phyloP scores from a whole-genome alignment of 768 basidiomycete species.

The Termitomyces titanicus region DNA sequence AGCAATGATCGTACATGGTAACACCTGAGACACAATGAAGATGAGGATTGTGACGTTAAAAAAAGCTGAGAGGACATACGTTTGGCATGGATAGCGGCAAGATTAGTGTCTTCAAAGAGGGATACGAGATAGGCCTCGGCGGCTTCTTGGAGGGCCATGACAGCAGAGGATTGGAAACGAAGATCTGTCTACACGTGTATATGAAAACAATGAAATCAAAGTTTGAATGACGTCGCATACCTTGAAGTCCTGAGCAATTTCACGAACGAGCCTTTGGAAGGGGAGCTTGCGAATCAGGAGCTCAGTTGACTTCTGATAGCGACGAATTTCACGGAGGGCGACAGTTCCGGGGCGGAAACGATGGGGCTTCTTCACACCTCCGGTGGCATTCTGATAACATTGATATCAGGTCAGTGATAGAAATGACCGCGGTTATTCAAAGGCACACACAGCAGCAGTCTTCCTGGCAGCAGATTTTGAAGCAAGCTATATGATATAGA shows the following conservation, averaged over 20 bases:
- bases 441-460: constrained; percentile 6
- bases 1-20: constrained; percentile 14
- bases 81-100: constrained; percentile 21
- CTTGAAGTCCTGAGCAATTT: constrained; percentile 73
- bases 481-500: constrained; percentile 10
- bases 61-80: constrained; percentile 5
- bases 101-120: constrained; percentile 18
- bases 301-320: constrained; percentile 84
- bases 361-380: constrained; percentile 35
- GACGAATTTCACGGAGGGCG: constrained; percentile 79
- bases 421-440: background rate
- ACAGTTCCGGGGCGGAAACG: constrained; percentile 79
- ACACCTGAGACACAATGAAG: constrained; percentile 13
- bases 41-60: background rate
- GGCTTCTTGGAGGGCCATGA: constrained; percentile 20
- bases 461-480: constrained; percentile 16
- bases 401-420: background rate
- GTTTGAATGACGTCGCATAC: constrained; percentile 25
- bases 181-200: constrained; percentile 16
- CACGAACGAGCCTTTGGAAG: constrained; percentile 78
- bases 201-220: background rate
- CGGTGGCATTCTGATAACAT: constrained; percentile 7
- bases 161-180: constrained; percentile 20
- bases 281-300: constrained; percentile 82
- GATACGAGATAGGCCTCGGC: constrained; percentile 20